Conservation (phyloP, 2,329 filamentous ascomycete species). For the Calonectria multiphialidica region DNA sequence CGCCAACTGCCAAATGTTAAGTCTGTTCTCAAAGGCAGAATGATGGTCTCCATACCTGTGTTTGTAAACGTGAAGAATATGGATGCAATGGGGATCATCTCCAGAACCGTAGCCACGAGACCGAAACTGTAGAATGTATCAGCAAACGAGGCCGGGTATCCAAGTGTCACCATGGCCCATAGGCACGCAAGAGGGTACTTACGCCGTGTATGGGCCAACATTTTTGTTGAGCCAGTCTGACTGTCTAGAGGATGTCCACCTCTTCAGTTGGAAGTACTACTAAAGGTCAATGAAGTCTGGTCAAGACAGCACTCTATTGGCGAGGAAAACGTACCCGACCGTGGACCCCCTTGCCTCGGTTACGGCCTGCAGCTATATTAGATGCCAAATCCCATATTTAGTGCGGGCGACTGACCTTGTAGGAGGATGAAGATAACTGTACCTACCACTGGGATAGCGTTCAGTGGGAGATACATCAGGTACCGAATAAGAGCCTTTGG, state of each 20-base stretch:
- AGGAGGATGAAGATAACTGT: slow-evolving; percentile 84
- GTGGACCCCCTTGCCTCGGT: slow-evolving; percentile 63
- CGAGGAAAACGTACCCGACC: slow-evolving; percentile 60
- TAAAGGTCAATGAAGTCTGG: slow-evolving; percentile 12
- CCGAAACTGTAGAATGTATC: slow-evolving; percentile 70
- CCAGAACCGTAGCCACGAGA: slow-evolving; percentile 80
- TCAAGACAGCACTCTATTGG: not conserved
- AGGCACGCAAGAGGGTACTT: slow-evolving; percentile 50
- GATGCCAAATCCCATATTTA: not conserved
- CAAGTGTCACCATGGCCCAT: slow-evolving; percentile 13
- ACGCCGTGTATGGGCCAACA: slow-evolving; percentile 85
- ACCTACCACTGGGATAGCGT: slow-evolving; percentile 92
- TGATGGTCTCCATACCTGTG: slow-evolving; percentile 63
- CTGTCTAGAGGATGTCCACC: slow-evolving; percentile 76
- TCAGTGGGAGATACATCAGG: slow-evolving; percentile 88
- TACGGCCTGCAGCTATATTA: slow-evolving; percentile 54
- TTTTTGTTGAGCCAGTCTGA: slow-evolving; percentile 78
- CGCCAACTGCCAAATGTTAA: slow-evolving; percentile 71
- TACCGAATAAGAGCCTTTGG: slow-evolving; percentile 79
- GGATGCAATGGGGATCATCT: slow-evolving; percentile 86
- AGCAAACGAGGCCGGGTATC: slow-evolving; percentile 17
- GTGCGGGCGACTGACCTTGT: slow-evolving; percentile 65
- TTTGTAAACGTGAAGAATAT: slow-evolving; percentile 93
- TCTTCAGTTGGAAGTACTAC: slow-evolving; percentile 92
- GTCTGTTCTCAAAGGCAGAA: not conserved